Conservation (phyloP, 2,329 filamentous ascomycete genomes). For the Shiraia bambusicola region DNA sequence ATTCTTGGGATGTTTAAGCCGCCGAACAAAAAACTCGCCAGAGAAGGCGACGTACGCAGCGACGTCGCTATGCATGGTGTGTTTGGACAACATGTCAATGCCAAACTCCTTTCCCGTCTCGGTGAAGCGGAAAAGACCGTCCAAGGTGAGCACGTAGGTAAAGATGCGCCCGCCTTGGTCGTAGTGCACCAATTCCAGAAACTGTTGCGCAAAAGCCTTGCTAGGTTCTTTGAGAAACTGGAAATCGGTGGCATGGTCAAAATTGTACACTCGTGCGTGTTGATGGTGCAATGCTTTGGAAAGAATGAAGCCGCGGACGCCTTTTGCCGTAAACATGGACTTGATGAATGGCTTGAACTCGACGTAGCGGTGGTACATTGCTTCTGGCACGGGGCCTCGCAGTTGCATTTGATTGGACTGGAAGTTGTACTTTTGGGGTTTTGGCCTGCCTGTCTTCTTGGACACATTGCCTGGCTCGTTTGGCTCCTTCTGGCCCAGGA, state of each 20-base stretch:
- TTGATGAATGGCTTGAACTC: slow-evolving; percentile 90
- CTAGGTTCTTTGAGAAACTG: slow-evolving; percentile 68
- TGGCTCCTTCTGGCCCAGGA: slow-evolving; percentile 66
- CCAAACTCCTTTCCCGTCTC: slow-evolving; percentile 96
- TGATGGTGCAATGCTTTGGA: slow-evolving; percentile 89
- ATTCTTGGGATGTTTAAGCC: slow-evolving; percentile 56
- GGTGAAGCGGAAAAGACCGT: slow-evolving; percentile 84
- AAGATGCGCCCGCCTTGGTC: slow-evolving; percentile 84
- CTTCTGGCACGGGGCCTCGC: slow-evolving; percentile 74
- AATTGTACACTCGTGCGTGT: slow-evolving; percentile 87
- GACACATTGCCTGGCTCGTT: slow-evolving; percentile 40
- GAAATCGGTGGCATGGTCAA: slow-evolving; percentile 72
- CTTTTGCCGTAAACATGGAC: slow-evolving; percentile 79
- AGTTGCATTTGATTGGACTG: slow-evolving; percentile 92
- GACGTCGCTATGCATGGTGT: slow-evolving; percentile 95
- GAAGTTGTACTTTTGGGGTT: slow-evolving; percentile 78
- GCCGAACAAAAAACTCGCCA: slow-evolving; percentile 88
- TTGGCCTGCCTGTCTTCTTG: slow-evolving; percentile 45
- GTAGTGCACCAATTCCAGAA: slow-evolving; percentile 83
- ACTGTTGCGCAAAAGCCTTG: slow-evolving; percentile 71
- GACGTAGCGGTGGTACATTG: slow-evolving; percentile 87
- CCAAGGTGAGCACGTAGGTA: slow-evolving; percentile 88
- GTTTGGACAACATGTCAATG: slow-evolving; percentile 89
- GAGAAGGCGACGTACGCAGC: slow-evolving; percentile 88
- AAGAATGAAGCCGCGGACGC: slow-evolving; percentile 75